These are phyloP conservation scores for Amyloporia xantha DNA, from an alignment of 768 basidiomycete genomes.

Conservation along the genomic window DNA sequence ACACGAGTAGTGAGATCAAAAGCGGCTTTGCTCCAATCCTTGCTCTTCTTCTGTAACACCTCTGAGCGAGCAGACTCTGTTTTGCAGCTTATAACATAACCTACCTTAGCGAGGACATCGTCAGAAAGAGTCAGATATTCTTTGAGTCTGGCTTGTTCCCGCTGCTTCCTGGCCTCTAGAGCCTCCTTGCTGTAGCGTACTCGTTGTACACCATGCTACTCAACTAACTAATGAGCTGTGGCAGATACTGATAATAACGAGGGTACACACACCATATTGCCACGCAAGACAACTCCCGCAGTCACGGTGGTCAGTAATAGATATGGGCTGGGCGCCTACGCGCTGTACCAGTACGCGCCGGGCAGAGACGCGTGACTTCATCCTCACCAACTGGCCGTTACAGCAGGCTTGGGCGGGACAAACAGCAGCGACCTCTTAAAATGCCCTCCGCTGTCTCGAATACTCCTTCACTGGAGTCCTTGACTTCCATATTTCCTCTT, in stretches of 20 bases:
- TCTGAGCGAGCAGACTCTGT: slow-evolving; percentile 6
- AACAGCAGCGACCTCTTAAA: slow-evolving; percentile 13
- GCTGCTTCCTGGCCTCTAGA: slow-evolving; percentile 57
- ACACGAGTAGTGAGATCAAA: slow-evolving; percentile 72
- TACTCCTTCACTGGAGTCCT: slow-evolving; percentile 42
- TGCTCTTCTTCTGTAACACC: slow-evolving; percentile 70
- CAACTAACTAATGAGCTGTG: background rate
- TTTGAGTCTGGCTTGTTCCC: slow-evolving; percentile 69
- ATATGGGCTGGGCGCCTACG: background rate
- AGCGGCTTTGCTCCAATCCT: slow-evolving; percentile 68
- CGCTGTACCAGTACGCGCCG: too few species aligned
- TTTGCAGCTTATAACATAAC: slow-evolving; percentile 4
- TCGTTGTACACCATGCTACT: slow-evolving; percentile 67
- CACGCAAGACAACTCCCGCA: background rate
- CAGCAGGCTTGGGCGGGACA: too few species aligned
- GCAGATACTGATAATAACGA: too few species aligned
- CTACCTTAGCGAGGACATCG: slow-evolving; percentile 58
- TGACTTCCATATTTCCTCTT: slow-evolving; percentile 68
- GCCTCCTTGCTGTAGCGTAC: slow-evolving; percentile 50
- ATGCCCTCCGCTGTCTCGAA: slow-evolving; percentile 52
- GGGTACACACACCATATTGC: background rate
- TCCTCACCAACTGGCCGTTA: background rate
- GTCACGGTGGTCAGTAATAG: background rate
- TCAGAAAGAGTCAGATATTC: slow-evolving; percentile 66
- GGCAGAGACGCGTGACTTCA: background rate